Percentiles rank a stretch among this genome's conserved stretches.
Evolutionary conservation across 73 alveolate genomes (phyloP).

Genomic region (Blepharisma stoltei): DNA sequence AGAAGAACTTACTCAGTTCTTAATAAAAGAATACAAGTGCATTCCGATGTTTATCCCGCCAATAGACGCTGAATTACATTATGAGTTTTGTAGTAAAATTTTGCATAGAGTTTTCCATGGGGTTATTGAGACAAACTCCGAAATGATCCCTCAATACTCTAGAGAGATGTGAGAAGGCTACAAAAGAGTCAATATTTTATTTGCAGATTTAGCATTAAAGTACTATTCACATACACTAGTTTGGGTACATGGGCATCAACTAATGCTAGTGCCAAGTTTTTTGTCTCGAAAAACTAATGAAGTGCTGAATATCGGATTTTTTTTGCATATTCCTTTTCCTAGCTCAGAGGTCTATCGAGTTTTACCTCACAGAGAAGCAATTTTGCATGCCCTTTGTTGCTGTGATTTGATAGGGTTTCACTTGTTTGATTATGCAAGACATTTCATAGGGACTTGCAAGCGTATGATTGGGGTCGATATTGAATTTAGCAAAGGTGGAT

Average conservation of each 20-base stretch:
- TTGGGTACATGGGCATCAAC: slow-evolving; percentile 61
- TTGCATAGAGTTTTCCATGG: slow-evolving; percentile 17
- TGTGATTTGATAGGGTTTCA: slow-evolving; percentile 89
- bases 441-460: slow-evolving; percentile 67
- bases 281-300: slow-evolving; percentile 37
- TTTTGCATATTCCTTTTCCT: slow-evolving; percentile 67
- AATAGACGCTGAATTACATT: background rate
- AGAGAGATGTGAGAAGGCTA: slow-evolving; percentile 9
- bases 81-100: background rate
- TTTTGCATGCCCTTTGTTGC: slow-evolving; percentile 47
- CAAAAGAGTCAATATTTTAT: background rate
- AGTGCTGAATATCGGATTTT: slow-evolving; percentile 50
- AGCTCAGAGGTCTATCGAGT: slow-evolving; percentile 45
- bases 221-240: slow-evolving; percentile 32
- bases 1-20: background rate
- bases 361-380: slow-evolving; percentile 48
- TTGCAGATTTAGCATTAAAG: slow-evolving; percentile 5
- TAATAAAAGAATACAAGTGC: background rate
- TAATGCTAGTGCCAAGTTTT: slow-evolving; percentile 52
- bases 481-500: slow-evolving; percentile 78
- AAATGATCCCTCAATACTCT: background rate
- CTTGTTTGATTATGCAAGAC: slow-evolving; percentile 73
- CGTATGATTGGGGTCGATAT: slow-evolving; percentile 66
- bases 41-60: slow-evolving; percentile 1
- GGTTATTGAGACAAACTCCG: background rate